Evolutionary conservation across 441 rosid genomes (phyloP).

Genomic region (Arabidopsis hybrid): DNA sequence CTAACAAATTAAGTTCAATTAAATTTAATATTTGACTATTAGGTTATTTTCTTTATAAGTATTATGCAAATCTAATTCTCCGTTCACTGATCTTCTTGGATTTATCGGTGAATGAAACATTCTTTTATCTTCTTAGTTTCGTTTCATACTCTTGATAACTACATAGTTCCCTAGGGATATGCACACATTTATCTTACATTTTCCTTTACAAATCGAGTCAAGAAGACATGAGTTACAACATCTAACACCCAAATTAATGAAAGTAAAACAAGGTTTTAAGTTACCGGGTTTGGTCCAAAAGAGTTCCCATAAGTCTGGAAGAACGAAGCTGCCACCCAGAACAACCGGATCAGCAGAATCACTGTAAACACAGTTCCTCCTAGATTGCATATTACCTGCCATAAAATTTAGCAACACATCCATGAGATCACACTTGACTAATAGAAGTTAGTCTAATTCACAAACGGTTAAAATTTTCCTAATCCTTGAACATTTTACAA

Average conservation of each 20-base stretch:
- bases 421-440: neutral
- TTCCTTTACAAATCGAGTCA: neutral
- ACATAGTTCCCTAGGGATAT: conserved; percentile 1
- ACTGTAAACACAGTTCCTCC: conserved; percentile 70
- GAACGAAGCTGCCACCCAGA: conserved; percentile 65
- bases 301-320: conserved; percentile 60
- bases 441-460: neutral
- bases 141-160: neutral
- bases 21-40: too few species aligned
- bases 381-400: conserved; percentile 73
- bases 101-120: neutral
- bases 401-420: neutral
- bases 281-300: conserved; percentile 42
- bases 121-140: neutral
- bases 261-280: neutral
- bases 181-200: conserved; percentile 17
- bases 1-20: too few species aligned
- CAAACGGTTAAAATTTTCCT: neutral
- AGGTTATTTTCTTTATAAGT: too few species aligned
- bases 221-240: conserved; percentile 1
- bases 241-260: neutral
- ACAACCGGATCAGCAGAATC: conserved; percentile 61
- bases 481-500: neutral
- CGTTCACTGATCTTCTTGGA: neutral
- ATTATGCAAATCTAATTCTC: neutral